A percentile compares a stretch with the other conserved stretches of the same genome.
phyloP scores from a whole-genome alignment of 2,329 filamentous ascomycete species.

The Xylariaceae sp. region DNA sequence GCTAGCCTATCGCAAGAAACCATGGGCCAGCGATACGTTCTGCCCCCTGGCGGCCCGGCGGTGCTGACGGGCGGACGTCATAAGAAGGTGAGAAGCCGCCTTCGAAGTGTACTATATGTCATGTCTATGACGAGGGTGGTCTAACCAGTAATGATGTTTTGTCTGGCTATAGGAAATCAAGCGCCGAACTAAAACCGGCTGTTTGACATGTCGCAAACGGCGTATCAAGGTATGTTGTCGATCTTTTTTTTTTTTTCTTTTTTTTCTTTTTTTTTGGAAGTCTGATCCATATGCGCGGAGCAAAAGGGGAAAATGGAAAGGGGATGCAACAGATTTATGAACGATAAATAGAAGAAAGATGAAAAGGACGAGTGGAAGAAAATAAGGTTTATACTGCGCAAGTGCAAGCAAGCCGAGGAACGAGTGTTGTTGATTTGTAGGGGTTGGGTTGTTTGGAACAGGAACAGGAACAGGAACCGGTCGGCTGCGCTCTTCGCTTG shows the following conservation, averaged over 20 bases:
- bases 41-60: conserved; percentile 44
- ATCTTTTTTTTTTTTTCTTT: not conserved
- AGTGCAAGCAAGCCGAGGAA: conserved; percentile 1
- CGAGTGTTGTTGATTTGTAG: conserved; percentile 10
- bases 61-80: conserved; percentile 45
- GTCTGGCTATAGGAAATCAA: conserved; percentile 50
- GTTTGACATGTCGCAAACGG: conserved; percentile 55
- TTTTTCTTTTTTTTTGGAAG: conserved; percentile 1
- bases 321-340: not conserved
- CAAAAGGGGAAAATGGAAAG: not conserved
- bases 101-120: conserved; percentile 1
- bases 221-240: conserved; percentile 53
- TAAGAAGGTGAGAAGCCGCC: conserved; percentile 46
- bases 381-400: not conserved
- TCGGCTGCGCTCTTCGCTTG: conserved; percentile 26
- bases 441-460: conserved; percentile 11
- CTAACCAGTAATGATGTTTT: conserved; percentile 12
- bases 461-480: too few species aligned
- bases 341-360: not conserved
- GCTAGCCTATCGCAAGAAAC: conserved; percentile 39
- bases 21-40: conserved; percentile 40
- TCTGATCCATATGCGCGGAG: conserved; percentile 1
- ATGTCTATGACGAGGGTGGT: conserved; percentile 26
- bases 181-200: conserved; percentile 58
- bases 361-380: conserved; percentile 6